Conservation (phyloP, 2,329 filamentous ascomycete genomes). For the Trichoderma simmonsii region DNA sequence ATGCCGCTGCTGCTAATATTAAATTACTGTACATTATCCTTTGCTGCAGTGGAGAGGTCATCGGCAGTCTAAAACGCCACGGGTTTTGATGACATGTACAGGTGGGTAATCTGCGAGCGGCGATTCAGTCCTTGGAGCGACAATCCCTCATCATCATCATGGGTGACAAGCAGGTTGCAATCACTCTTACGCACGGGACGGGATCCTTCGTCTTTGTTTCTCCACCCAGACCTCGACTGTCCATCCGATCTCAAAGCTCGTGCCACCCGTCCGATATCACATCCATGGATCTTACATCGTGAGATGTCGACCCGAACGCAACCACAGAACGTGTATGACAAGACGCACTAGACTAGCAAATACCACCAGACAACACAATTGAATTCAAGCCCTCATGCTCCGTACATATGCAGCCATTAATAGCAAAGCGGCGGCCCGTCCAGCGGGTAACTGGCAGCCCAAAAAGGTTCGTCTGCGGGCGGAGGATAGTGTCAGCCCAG, state of each 20-base stretch:
- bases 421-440: conserved; percentile 13
- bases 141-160: background rate
- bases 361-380: background rate
- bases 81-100: background rate
- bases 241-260: background rate
- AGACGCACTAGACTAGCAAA: background rate
- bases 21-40: background rate
- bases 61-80: background rate
- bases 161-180: background rate
- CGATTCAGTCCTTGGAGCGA: background rate
- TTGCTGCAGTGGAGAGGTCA: background rate
- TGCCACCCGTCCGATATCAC: background rate
- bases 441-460: conserved; percentile 10
- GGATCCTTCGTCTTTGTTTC: background rate
- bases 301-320: background rate
- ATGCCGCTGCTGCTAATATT: background rate
- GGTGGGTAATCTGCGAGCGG: background rate
- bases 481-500: background rate
- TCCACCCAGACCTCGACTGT: background rate
- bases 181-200: background rate
- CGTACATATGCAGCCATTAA: conserved; percentile 5
- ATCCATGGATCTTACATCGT: background rate
- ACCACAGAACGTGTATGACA: background rate
- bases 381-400: background rate
- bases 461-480: conserved; percentile 3